Percentiles rank a stretch among this genome's conserved stretches.
phyloP scores from a whole-genome alignment of 2,329 filamentous ascomycete species.

The Colletotrichum camelliae region DNA sequence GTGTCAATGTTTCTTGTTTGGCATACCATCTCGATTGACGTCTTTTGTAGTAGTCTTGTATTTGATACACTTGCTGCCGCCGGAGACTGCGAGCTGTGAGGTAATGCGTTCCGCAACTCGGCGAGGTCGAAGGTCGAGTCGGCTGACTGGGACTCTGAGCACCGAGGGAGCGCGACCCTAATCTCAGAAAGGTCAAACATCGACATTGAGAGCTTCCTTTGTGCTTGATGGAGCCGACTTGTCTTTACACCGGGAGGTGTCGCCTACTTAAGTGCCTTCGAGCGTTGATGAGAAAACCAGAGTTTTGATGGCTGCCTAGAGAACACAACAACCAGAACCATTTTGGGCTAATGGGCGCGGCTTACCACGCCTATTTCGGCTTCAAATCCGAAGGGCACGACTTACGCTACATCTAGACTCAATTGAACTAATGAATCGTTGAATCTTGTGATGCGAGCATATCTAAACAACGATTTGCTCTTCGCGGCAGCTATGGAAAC shows the following conservation, averaged over 20 bases:
- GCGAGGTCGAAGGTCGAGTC: not conserved
- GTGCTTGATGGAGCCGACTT: fast-evolving
- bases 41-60: not conserved
- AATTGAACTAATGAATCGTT: not conserved
- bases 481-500: not conserved
- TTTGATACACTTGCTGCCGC: not conserved
- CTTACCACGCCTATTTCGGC: not conserved
- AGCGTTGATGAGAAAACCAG: not conserved
- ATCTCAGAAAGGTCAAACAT: not conserved
- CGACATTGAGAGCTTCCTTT: not conserved
- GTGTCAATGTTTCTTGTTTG: not conserved
- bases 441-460: not conserved
- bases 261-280: not conserved
- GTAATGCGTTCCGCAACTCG: not conserved
- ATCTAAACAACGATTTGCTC: not conserved
- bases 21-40: not conserved
- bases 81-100: not conserved
- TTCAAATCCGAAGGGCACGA: not conserved
- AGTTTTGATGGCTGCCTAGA: not conserved
- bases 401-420: not conserved
- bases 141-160: too few relatives aligned
- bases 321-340: not conserved
- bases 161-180: not conserved
- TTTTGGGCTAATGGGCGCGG: not conserved
- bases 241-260: not conserved